phyloP scores from a whole-genome alignment of 2,329 filamentous ascomycete species.

The Cadophora gregata region DNA sequence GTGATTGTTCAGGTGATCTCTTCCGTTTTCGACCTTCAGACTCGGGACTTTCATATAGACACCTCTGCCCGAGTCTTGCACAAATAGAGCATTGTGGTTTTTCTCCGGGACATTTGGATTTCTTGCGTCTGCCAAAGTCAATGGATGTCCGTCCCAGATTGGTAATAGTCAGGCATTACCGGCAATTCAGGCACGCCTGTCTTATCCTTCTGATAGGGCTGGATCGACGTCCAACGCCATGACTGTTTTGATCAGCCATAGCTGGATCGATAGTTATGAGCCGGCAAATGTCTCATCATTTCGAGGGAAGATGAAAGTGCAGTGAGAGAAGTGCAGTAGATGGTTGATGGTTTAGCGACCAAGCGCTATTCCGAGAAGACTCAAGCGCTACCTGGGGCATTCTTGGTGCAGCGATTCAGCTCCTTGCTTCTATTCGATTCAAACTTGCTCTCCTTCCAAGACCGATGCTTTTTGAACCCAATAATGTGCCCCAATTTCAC shows the following conservation, averaged over 20 bases:
- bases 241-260: conserved; percentile 8
- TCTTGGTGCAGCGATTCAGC: not conserved
- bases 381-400: conserved; percentile 1
- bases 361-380: conserved; percentile 8
- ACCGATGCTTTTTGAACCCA: not conserved
- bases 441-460: not conserved
- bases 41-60: conserved; percentile 25
- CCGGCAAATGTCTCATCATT: not conserved
- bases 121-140: conserved; percentile 29
- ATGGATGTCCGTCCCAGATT: not conserved
- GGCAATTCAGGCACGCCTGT: conserved; percentile 33
- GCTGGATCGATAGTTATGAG: no score
- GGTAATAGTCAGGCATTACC: conserved; percentile 18
- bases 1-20: conserved; percentile 17
- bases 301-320: not conserved
- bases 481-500: no score
- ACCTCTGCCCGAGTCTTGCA: conserved; percentile 24
- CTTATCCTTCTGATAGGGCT: conserved; percentile 26
- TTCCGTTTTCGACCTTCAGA: conserved; percentile 20
- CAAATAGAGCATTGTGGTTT: conserved; percentile 31
- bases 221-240: not conserved
- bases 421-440: not conserved
- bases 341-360: not conserved
- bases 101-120: conserved; percentile 33
- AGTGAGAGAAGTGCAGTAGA: not conserved